Percentiles rank a stretch among this genome's conserved stretches.
Conservation (phyloP, 345 rosid genomes). For the Citrus unshiu region DNA sequence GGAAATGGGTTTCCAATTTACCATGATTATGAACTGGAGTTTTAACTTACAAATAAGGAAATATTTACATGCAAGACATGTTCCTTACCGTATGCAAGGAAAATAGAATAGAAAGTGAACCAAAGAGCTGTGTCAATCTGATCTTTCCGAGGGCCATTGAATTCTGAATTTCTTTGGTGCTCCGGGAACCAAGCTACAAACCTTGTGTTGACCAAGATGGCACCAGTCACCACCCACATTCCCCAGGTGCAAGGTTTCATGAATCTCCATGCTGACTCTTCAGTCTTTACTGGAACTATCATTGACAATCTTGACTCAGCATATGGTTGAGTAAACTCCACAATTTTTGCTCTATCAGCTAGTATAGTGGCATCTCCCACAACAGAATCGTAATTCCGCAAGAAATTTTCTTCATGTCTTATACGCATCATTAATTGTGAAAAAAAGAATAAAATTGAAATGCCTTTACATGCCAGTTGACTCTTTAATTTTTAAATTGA, state of each 20-base stretch:
- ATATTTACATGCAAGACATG: no score
- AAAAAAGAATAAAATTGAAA: no score
- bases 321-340: conserved; percentile 55
- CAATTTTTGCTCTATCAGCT: conserved; percentile 22
- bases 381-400: conserved; percentile 39
- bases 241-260: conserved; percentile 41
- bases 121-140: conserved; percentile 39
- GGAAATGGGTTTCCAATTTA: neutral
- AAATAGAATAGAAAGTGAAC: conserved; percentile 50
- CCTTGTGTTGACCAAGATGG: conserved; percentile 39
- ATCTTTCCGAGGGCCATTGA: conserved; percentile 26
- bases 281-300: conserved; percentile 33
- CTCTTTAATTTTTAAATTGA: no score
- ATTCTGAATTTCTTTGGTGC: conserved; percentile 32
- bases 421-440: neutral
- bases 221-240: conserved; percentile 47
- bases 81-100: conserved; percentile 52
- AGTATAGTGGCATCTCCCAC: conserved; percentile 54
- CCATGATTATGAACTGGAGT: no score
- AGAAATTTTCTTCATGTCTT: neutral
- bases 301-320: conserved; percentile 48
- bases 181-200: conserved; percentile 44
- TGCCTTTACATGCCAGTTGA: no score
- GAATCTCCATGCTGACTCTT: conserved; percentile 37
- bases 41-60: no score